A percentile compares a stretch with the other conserved stretches of the same genome.
phyloP scores from a whole-genome alignment of 2,329 filamentous ascomycete species.

The Alternaria rosae region DNA sequence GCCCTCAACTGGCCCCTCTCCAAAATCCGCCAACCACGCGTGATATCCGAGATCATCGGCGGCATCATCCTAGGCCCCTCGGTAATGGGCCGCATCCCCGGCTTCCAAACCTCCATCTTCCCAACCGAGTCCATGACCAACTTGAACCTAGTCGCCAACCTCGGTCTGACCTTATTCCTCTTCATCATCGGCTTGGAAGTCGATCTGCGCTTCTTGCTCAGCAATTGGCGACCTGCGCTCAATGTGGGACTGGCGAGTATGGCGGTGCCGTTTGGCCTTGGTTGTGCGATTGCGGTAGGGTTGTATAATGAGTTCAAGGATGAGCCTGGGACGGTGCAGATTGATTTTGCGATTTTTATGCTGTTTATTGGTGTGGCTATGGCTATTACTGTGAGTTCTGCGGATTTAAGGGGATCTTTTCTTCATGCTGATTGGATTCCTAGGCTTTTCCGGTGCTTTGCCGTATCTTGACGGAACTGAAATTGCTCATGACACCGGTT shows the following conservation, averaged over 20 bases:
- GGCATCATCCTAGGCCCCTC: constrained; percentile 86
- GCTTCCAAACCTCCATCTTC: constrained; percentile 79
- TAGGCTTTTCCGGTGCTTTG: constrained; percentile 86
- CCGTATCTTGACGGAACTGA: constrained; percentile 89
- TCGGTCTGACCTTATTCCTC: constrained; percentile 83
- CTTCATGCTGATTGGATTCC: constrained; percentile 13
- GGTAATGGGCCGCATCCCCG: constrained; percentile 84
- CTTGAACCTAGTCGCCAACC: constrained; percentile 78
- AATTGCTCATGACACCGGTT: constrained; percentile 81
- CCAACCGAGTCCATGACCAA: constrained; percentile 76
- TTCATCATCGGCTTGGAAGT: constrained; percentile 90
- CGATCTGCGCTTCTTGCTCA: constrained; percentile 76
- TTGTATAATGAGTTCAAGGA: constrained; percentile 76
- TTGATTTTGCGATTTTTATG: constrained; percentile 68
- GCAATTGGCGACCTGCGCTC: constrained; percentile 81
- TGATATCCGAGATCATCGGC: constrained; percentile 86
- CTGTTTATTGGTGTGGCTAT: constrained; percentile 93
- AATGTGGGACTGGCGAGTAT: constrained; percentile 82
- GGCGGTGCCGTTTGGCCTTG: constrained; percentile 81
- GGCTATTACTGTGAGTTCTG: constrained; percentile 75
- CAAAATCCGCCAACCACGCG: constrained; percentile 78
- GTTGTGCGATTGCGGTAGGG: constrained; percentile 80
- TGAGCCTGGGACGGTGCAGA: constrained; percentile 63
- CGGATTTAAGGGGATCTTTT: neutral
- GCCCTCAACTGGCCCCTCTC: constrained; percentile 78